Evolutionary conservation across 1,139 yeast species (phyloP), one percentile per base, ranked within the genome.

Genomic region (Blastobotrys arbuscula): DNA sequence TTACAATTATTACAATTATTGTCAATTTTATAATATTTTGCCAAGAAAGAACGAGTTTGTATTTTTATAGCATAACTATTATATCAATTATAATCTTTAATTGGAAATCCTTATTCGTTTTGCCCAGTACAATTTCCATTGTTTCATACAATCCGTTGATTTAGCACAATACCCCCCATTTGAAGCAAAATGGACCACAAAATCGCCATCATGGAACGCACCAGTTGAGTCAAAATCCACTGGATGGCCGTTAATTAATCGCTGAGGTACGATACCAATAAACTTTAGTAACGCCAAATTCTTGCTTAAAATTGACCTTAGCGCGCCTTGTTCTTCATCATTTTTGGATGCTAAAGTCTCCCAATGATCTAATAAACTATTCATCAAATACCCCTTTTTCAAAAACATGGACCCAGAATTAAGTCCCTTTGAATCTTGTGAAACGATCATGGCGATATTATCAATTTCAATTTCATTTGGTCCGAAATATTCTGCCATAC

Each of bases 381-480:
- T 30, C 6, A 42, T 45, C 16, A 36, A 45, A 13, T 41, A 50
- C 13, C 61, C 53, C n/a, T 63, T 57, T 16, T 64, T 52, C 33
- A 68, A 36, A 47, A 68, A 58, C 43, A 69, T 58, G 2, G 70
- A 65, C 9, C 72, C 72, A 1, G 71, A 63, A 44, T 67, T 68
- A 33, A 69, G 45, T 7, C 68, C 67, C 31, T 57, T 50, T 42
- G 44, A 42, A 51, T 64, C 68, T 42, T 64, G 66, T n/a, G 60
- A 42, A 15, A 63, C 39, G 13, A 64, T 52, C 23, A 64, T 26
- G 21, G 57, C 58, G 26, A 64, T 49, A 8, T 41, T n/a, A 13
- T 41, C 16, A 16, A 58, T 48, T 12, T 51, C 39, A 26, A 55
- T 47, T 12, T 59, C 54, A 8, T 59, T 42, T 23, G 59, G 56